Evolutionary conservation across 2,329 filamentous ascomycete species (phyloP), one percentile per base, ranked within the genome.

Genomic region (Tolypocladium tundrense): DNA sequence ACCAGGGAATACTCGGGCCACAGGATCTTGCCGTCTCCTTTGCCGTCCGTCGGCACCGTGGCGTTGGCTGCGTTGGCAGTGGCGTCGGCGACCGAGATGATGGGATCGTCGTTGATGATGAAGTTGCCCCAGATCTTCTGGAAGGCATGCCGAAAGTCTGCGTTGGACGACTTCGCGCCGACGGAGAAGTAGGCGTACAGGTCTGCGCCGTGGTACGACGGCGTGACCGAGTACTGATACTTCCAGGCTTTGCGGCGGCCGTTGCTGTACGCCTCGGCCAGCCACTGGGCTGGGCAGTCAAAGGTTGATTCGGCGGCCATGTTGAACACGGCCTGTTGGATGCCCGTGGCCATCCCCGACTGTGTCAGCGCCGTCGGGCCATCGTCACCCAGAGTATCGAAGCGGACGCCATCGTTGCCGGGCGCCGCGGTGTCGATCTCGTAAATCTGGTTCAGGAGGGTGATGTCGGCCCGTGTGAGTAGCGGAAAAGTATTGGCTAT

Each of bases 251-350:
- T 60, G 3, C 69, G 67, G 16, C 58, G 64, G 16, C 62, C 61
- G 11, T 60, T 52, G 55, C 70, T 64, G 59, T 74, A 84, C 3
- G 78, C 79, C 41, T 77, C 71, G 2, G 77, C 75, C 57, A 83
- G 68, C 81, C 80, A 84, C 66, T 83, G 83, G 0, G 77, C 75
- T 0, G 81, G 77, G 64, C 82, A 85, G 50, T 79, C 72, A 60
- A 84, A 83, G 2, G 78, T 79, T 1, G 76, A 72, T 66, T 85
- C 82, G 48, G 76, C 79, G 60, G 78, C 79, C 53, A 84, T 76
- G 63, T 82, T 79, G 59, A 73, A 69, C 10, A 74, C 78, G 33
- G 77, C 74, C 63, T 85, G 80, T 60, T 83, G 81, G 63, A 81
- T 79, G 31, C 81, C 81, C 1, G 74, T 77, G 1, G 72, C 79